Evolutionary conservation across 169 alveolate genomes (phyloP).

Genomic region (Plasmodium blacklocki): DNA sequence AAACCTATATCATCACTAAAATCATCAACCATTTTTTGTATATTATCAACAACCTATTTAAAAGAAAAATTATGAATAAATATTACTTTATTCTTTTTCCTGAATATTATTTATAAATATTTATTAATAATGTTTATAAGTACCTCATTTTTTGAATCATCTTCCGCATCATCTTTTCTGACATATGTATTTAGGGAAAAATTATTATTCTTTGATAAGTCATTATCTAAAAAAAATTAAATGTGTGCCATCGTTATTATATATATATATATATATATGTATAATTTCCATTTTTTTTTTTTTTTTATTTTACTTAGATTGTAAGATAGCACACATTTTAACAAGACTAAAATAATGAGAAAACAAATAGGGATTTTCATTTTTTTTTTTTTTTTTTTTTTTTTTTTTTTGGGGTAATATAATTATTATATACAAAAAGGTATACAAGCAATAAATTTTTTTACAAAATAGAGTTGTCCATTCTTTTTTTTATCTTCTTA

Average conservation of each 20-base stretch:
- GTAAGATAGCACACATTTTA: slow-evolving; percentile 28
- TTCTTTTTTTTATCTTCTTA: too few species aligned
- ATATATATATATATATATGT: not conserved
- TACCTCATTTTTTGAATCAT: slow-evolving; percentile 31
- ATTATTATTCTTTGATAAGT: slow-evolving; percentile 8
- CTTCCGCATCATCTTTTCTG: slow-evolving; percentile 11
- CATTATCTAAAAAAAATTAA: slow-evolving; percentile 22
- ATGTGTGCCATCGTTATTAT: not conserved
- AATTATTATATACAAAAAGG: too few species aligned
- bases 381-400: not conserved
- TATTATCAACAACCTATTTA: slow-evolving; percentile 25
- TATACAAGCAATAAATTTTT: too few species aligned
- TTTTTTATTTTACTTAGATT: slow-evolving; percentile 27
- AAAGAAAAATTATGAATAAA: slow-evolving; percentile 6
- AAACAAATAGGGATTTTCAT: slow-evolving; percentile 20
- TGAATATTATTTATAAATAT: slow-evolving; percentile 1
- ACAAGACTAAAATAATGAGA: slow-evolving; percentile 20
- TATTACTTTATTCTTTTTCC: not conserved
- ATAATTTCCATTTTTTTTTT: not conserved
- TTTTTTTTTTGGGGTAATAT: too few species aligned
- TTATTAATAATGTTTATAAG: not conserved
- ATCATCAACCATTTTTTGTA: slow-evolving; percentile 33
- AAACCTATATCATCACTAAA: slow-evolving; percentile 55
- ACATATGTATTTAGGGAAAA: slow-evolving; percentile 12
- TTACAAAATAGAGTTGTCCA: too few species aligned